Conservation (phyloP, 1,284 basidiomycete genomes). For the Mycena sp. region DNA sequence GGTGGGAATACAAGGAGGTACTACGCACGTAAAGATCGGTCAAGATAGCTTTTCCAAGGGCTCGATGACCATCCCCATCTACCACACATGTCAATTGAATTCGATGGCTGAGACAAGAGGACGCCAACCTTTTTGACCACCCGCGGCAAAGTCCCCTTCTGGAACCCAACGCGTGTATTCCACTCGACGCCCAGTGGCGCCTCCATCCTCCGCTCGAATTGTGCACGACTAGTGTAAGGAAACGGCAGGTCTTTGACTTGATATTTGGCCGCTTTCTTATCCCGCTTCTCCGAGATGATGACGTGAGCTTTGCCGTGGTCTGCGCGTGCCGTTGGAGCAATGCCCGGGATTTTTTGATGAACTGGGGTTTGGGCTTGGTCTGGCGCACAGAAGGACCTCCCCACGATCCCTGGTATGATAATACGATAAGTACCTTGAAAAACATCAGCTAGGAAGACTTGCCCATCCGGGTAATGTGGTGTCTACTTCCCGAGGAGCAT, state of each 20-base stretch:
- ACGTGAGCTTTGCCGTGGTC: slow-evolving; percentile 89
- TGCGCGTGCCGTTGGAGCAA: slow-evolving; percentile 81
- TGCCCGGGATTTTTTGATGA: slow-evolving; percentile 86
- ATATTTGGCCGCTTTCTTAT: slow-evolving; percentile 94
- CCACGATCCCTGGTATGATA: slow-evolving; percentile 82
- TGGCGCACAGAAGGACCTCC: slow-evolving; percentile 80
- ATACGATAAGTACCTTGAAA: neutral
- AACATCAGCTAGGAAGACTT: slow-evolving; percentile 38
- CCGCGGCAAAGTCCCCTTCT: slow-evolving; percentile 83
- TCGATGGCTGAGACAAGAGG: slow-evolving; percentile 10
- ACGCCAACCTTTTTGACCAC: slow-evolving; percentile 84
- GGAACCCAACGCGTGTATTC: slow-evolving; percentile 92
- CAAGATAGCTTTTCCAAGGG: slow-evolving; percentile 67
- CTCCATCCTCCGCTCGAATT: slow-evolving; percentile 88
- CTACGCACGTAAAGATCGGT: no score
- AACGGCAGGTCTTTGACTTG: slow-evolving; percentile 90
- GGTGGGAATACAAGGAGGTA: no score
- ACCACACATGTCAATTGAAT: slow-evolving; percentile 14
- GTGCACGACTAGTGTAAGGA: slow-evolving; percentile 91
- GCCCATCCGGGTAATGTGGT: slow-evolving; percentile 97
- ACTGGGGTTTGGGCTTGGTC: slow-evolving; percentile 64
- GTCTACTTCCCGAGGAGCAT: slow-evolving; percentile 89
- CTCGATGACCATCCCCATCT: slow-evolving; percentile 83
- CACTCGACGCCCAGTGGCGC: slow-evolving; percentile 90
- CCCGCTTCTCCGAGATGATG: slow-evolving; percentile 93